phyloP scores from a whole-genome alignment of 306 rosid genomes.

The Vigna hirtella region DNA sequence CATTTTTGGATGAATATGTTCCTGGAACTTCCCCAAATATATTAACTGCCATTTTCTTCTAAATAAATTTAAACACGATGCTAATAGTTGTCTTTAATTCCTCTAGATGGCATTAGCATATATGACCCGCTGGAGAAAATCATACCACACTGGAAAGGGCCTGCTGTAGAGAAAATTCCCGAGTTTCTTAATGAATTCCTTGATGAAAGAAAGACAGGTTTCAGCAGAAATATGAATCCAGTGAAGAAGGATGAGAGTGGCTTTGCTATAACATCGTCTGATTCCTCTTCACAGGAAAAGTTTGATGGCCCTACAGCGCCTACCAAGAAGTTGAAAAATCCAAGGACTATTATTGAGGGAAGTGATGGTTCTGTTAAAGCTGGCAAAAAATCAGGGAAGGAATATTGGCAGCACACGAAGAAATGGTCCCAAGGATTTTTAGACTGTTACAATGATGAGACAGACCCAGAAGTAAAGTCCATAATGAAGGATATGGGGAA shows the following conservation, averaged over 20 bases:
- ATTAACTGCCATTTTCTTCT: conserved; percentile 32
- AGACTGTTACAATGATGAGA: conserved; percentile 84
- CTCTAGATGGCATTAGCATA: conserved; percentile 82
- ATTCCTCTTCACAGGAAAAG: conserved; percentile 51
- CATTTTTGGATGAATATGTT: conserved; percentile 1
- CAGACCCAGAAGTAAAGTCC: conserved; percentile 86
- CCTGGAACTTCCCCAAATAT: conserved; percentile 26
- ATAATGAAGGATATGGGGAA: conserved; percentile 82
- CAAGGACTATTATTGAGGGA: conserved; percentile 76
- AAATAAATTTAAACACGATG: conserved; percentile 28
- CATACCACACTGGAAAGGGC: conserved; percentile 94
- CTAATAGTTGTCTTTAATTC: conserved; percentile 44
- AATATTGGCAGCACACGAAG: conserved; percentile 97
- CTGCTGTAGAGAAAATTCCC: conserved; percentile 73
- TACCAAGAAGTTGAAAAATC: conserved; percentile 45
- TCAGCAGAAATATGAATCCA: conserved; percentile 46
- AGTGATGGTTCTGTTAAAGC: conserved; percentile 86
- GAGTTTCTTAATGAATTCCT: conserved; percentile 67
- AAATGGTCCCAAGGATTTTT: conserved; percentile 92
- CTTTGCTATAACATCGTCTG: conserved; percentile 49
- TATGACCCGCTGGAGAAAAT: conserved; percentile 88
- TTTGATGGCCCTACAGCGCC: conserved; percentile 41
- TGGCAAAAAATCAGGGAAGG: conserved; percentile 92
- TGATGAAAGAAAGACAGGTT: conserved; percentile 56
- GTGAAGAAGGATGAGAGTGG: conserved; percentile 58